Evolutionary conservation across 306 rosid genomes (phyloP), one percentile per base, ranked within the genome.

Genomic region (Cyamopsis tetragonoloba): DNA sequence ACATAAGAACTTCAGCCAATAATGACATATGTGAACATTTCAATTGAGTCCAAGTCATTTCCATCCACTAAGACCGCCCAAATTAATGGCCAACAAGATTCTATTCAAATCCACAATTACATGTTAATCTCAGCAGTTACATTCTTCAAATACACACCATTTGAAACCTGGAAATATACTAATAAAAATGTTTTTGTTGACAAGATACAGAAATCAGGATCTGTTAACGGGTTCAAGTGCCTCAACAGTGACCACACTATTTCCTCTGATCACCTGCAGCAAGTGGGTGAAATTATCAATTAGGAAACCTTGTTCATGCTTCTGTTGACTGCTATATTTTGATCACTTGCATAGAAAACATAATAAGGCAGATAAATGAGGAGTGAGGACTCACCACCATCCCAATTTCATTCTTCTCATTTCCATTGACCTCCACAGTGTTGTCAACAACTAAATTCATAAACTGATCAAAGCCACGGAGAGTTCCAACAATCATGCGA

Each of bases 361-460:
- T 22, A 23, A 19, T 14, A n/a, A n/a, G n/a, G 43, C 14, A 66
- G 9, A 24, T 11, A 66, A 24, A n/a, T n/a, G n/a, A n/a, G n/a
- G n/a, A n/a, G n/a, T 7, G 10, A 73, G 54, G n/a, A 88, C 99
- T 43, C 66, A 93, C 99, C 97, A 90, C 99, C 97, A 90, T 90
- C 79, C 99, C 99, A 0, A 93, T 86, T 1, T 93, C 99, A 12
- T 58, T 86, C 73, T 79, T 88, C 44, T 93, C 97, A 24, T 88
- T 82, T 55, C 99, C 97, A 54, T 90, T 90, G 60, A 93, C 87
- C 86, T 93, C 97, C 24, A 83, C 85, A 1, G 99, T 93, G 76
- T 93, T 93, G 81, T 93, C 99, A 66, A 93, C 83, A 58, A 93
- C 97, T 4, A 93, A 83, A 76, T 93, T 93, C 97, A 93, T 93